A percentile compares a stretch with the other conserved stretches of the same genome.
These are phyloP conservation scores for Lycium ferocissimum DNA, from an alignment of 257 asterid genomes.

Conservation along the genomic window DNA sequence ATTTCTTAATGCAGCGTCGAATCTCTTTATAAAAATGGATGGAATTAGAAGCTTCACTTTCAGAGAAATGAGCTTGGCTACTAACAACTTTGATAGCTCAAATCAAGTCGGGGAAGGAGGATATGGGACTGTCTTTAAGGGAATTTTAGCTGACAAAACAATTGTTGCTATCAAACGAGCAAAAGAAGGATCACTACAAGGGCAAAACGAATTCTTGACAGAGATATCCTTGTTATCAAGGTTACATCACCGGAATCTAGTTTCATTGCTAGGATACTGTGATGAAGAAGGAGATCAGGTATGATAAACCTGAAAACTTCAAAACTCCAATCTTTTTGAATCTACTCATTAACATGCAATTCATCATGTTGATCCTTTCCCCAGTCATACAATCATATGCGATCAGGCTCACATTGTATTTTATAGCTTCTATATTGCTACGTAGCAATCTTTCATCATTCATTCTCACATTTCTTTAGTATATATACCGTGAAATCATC, in stretches of 20 bases:
- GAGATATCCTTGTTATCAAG: conserved; percentile 54
- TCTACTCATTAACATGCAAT: conserved; percentile 1
- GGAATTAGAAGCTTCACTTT: conserved; percentile 47
- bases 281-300: conserved; percentile 92
- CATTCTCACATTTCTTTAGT: not conserved
- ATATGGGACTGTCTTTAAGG: conserved; percentile 53
- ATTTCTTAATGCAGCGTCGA: conserved; percentile 40
- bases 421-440: not conserved
- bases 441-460: not conserved
- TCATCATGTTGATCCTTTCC: not conserved
- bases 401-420: not conserved
- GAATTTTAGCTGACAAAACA: conserved; percentile 43
- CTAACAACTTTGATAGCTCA: conserved; percentile 41
- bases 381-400: not conserved
- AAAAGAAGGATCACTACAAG: conserved; percentile 56
- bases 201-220: conserved; percentile 54
- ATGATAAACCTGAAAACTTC: conserved; percentile 16
- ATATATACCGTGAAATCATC: not conserved
- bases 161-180: conserved; percentile 55
- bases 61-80: conserved; percentile 49
- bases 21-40: conserved; percentile 47
- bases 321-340: not conserved
- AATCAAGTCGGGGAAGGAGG: conserved; percentile 56
- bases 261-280: conserved; percentile 64
- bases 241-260: conserved; percentile 58